Base-by-base conservation (phyloP, 306 rosid species). In the Macrotyloma uniflorum region DNA sequence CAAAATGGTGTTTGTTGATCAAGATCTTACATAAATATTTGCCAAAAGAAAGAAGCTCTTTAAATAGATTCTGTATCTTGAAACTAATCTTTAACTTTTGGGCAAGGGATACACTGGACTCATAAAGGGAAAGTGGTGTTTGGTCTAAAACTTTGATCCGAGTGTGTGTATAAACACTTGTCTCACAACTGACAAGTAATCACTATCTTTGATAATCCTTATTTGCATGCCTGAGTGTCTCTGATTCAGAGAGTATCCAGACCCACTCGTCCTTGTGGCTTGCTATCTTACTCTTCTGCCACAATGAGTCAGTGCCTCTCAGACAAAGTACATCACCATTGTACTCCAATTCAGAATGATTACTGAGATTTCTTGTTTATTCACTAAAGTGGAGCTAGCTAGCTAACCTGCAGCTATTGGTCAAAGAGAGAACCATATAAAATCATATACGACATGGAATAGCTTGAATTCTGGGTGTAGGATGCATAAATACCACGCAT, bases 211-310 rank as follows among this genome's bases (percentile, higher is more conserved):
- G 80, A 66, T 66, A 80, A 73, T 26, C 75, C 79, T 80, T 54
- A 75, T 65, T 66, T 74, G 55, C 51, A 67, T 67, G 80, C 50
- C 63, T 54, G 70, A 66, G 80, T 42, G 58, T 80, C 32, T 40
- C 28, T 73, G 69, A 64, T 69, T 73, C 79, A 80, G 78, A 79
- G 72, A 23, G 75, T 76, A 65, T 65, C 65, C 65, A 70, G 83
- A 72, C 77, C 20, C 77, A 46, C 64, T 66, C 28, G 71, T 63
- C 70, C 47, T 67, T 42, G 40, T 77, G 67, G 71, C 40, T 58
- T 58, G 54, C 62, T 68, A 78, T 78, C 78, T 79, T 59, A 58
- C 76, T 58, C 63, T 2, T 40, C 83, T 79, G 78, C 28, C 26
- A 42, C 68, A 55, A 28, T 4, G 40, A 70, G 77, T 79, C 77